These are phyloP conservation scores for Phytophthora pinifolia DNA, from an alignment of 352 stramenopile genomes.

Conservation along the genomic window DNA sequence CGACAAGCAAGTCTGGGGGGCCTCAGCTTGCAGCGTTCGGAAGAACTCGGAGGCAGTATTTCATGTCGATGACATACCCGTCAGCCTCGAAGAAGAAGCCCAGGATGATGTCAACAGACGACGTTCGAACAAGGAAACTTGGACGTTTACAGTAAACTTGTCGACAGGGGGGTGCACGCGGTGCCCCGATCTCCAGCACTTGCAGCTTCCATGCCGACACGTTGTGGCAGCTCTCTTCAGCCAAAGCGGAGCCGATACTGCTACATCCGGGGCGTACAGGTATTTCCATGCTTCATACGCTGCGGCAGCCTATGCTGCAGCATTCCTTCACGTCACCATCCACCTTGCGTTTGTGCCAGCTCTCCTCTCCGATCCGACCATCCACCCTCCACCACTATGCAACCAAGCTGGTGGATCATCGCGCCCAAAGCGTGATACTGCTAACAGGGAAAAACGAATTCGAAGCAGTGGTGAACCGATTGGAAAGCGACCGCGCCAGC, in stretches of 20 bases:
- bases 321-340: background rate
- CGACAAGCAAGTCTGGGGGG: too few relatives aligned
- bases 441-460: constrained; percentile 9
- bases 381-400: constrained; percentile 2
- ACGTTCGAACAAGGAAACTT: constrained; percentile 1
- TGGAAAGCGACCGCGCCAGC: background rate
- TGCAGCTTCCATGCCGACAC: constrained; percentile 14
- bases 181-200: constrained; percentile 7
- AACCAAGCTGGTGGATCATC: constrained; percentile 4
- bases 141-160: constrained; percentile 7
- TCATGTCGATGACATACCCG: background rate
- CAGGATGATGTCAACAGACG: background rate
- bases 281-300: constrained; percentile 6
- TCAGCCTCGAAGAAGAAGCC: background rate
- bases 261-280: background rate
- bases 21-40: too few relatives aligned
- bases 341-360: constrained; percentile 1
- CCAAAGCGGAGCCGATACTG: background rate
- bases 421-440: background rate
- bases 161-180: background rate
- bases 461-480: constrained; percentile 2
- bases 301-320: background rate
- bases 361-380: constrained; percentile 1
- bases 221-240: constrained; percentile 6
- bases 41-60: constrained; percentile 5